Percentiles rank a stretch among this genome's conserved stretches.
Evolutionary conservation across 2,329 filamentous ascomycete genomes (phyloP).

Genomic region (Epichloe bromicola): DNA sequence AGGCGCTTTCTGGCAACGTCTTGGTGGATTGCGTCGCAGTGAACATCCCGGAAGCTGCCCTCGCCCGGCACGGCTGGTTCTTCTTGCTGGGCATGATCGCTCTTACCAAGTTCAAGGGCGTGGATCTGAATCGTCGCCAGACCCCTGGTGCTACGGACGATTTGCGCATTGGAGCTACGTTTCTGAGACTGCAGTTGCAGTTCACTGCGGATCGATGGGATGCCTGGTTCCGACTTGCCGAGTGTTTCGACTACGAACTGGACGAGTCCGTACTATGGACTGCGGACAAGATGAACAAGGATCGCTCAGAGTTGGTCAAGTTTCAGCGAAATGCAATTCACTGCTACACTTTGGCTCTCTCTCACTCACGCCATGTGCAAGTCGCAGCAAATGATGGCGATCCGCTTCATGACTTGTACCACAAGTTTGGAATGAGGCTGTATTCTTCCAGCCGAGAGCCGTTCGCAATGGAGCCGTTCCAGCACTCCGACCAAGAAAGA

Average conservation of each 20-base stretch:
- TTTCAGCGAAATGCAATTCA: conserved; percentile 73
- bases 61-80: conserved; percentile 81
- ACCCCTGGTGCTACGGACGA: conserved; percentile 72
- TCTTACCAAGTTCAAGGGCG: conserved; percentile 66
- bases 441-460: conserved; percentile 50
- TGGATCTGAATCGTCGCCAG: conserved; percentile 59
- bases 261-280: conserved; percentile 83
- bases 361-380: conserved; percentile 35
- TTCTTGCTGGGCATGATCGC: conserved; percentile 82
- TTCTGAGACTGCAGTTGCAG: conserved; percentile 70
- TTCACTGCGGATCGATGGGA: conserved; percentile 76
- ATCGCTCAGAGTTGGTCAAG: conserved; percentile 58
- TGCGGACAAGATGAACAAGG: conserved; percentile 82
- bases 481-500: conserved; percentile 41
- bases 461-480: conserved; percentile 49
- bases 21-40: conserved; percentile 60
- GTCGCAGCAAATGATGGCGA: conserved; percentile 35
- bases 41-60: conserved; percentile 51
- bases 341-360: conserved; percentile 54
- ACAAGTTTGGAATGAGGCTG: conserved; percentile 48
- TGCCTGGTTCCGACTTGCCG: conserved; percentile 77
- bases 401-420: conserved; percentile 43
- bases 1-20: conserved; percentile 66
- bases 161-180: conserved; percentile 66
- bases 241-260: conserved; percentile 76